phyloP scores from a whole-genome alignment of 208 protist genomes.

The Phytomonas sp. region DNA sequence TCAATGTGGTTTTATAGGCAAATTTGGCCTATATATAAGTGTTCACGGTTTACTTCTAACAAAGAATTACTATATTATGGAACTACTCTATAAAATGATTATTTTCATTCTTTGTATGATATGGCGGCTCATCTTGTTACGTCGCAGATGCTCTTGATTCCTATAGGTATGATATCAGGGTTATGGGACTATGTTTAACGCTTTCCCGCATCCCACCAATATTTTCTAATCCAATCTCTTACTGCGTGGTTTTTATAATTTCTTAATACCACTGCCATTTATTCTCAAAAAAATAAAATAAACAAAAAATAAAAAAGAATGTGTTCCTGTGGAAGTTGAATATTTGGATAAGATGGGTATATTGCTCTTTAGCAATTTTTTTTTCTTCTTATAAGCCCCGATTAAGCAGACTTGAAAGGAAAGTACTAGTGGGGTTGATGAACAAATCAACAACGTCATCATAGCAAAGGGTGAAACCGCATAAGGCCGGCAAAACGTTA shows the following conservation, averaged over 20 bases:
- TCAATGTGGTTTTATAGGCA: not conserved
- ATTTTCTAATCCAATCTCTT: not conserved
- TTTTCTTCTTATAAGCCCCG: not conserved
- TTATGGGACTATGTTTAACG: not conserved
- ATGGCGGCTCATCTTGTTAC: not conserved
- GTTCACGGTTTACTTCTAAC: slow-evolving; percentile 2
- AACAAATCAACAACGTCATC: not conserved
- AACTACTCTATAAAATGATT: slow-evolving; percentile 6
- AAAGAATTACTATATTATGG: slow-evolving; percentile 8
- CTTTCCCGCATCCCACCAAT: not conserved
- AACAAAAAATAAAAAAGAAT: too few species aligned
- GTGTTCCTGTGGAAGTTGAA: not conserved
- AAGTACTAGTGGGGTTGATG: not conserved
- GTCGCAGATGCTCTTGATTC: not conserved
- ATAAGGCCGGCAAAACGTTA: not conserved
- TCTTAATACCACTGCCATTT: not conserved
- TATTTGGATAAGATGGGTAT: not conserved
- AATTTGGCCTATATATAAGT: slow-evolving; percentile 2
- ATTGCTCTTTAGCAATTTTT: not conserved
- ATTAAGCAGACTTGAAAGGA: not conserved
- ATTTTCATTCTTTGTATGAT: slow-evolving; percentile 6
- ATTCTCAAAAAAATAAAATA: too few species aligned
- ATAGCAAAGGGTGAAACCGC: not conserved
- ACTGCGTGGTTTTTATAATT: not conserved
- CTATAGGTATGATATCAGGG: not conserved